Evolutionary conservation across 306 rosid species (phyloP).

Genomic region (Erythrophleum fordii): DNA sequence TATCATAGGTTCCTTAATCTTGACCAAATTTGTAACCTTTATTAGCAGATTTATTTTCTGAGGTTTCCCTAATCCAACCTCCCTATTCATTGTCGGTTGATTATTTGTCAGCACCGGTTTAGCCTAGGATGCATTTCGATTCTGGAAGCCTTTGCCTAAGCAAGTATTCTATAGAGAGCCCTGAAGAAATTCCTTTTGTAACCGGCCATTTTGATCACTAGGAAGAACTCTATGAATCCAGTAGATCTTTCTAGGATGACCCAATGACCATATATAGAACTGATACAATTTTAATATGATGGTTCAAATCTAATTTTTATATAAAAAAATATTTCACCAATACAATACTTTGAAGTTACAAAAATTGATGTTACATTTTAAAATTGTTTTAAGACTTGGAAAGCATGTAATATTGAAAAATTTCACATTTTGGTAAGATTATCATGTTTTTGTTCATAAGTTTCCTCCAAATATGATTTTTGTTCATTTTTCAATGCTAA

Average conservation of each 20-base stretch:
- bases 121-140: neutral
- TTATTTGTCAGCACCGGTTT: neutral
- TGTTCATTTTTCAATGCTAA: neutral
- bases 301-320: too few species aligned
- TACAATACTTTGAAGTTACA: too few species aligned
- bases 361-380: neutral
- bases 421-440: neutral
- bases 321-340: too few species aligned
- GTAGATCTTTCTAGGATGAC: too few species aligned
- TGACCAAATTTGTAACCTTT: neutral
- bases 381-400: neutral
- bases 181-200: too few species aligned
- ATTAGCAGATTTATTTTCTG: neutral
- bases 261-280: too few species aligned
- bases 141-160: neutral
- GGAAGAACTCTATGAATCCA: too few species aligned
- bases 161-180: neutral
- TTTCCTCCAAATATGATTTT: neutral
- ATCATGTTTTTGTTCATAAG: too few species aligned
- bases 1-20: conserved; percentile 5
- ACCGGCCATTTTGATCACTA: too few species aligned
- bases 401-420: neutral
- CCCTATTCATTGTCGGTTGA: neutral
- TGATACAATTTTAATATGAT: neutral
- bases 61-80: neutral